Conservation (phyloP, 441 rosid genomes). For the Melastoma candidum region DNA sequence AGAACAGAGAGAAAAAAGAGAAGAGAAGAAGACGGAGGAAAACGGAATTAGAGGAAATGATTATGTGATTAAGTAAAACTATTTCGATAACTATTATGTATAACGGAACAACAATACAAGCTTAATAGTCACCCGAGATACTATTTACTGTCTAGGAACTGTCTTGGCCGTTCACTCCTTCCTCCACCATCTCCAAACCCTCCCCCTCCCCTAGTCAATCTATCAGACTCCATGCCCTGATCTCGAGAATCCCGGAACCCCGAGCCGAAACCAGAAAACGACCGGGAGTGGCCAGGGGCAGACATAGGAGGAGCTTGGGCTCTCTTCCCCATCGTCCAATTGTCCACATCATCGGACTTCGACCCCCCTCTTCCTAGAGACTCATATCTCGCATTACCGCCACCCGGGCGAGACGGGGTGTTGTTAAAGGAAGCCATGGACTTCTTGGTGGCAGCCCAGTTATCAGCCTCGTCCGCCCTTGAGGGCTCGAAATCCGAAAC, state of each 20-base stretch:
- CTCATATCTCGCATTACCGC: slow-evolving; percentile 31
- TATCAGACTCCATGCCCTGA: slow-evolving; percentile 43
- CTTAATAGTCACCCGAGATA: no score
- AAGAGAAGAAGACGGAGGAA: no score
- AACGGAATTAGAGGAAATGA: no score
- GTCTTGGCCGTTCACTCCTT: slow-evolving; percentile 47
- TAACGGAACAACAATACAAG: no score
- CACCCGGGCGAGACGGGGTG: slow-evolving; percentile 21
- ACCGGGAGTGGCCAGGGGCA: slow-evolving; percentile 19
- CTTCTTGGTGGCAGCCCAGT: slow-evolving; percentile 66
- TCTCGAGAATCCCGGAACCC: slow-evolving; percentile 35
- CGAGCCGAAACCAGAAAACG: slow-evolving; percentile 51
- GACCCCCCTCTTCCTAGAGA: slow-evolving; percentile 47
- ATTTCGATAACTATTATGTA: no score
- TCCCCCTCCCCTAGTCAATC: slow-evolving; percentile 57
- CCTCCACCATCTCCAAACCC: slow-evolving; percentile 37
- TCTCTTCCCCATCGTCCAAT: slow-evolving; percentile 50
- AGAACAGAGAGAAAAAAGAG: no score
- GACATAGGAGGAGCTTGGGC: slow-evolving; percentile 14
- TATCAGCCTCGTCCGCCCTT: slow-evolving; percentile 75
- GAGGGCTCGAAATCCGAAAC: slow-evolving; percentile 72
- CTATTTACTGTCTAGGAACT: slow-evolving; percentile 33
- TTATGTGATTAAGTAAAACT: no score
- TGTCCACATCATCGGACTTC: slow-evolving; percentile 46
- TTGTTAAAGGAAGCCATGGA: slow-evolving; percentile 44